phyloP scores from a whole-genome alignment of 768 basidiomycete species.

The Gymnopilus junonius region DNA sequence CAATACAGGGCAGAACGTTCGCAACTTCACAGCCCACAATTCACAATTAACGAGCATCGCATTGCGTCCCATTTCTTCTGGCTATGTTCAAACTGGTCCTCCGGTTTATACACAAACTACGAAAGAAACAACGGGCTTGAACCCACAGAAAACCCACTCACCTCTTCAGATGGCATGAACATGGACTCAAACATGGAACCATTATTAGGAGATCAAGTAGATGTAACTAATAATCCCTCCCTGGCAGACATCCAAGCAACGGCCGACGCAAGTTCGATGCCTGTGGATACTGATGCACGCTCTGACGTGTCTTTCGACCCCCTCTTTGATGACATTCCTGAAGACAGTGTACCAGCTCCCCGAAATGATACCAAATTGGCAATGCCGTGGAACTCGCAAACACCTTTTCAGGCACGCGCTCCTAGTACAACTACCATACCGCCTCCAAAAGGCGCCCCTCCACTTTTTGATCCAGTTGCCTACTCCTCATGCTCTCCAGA shows the following conservation, averaged over 20 bases:
- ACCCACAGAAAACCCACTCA: background rate
- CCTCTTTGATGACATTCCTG: constrained; percentile 77
- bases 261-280: constrained; percentile 14
- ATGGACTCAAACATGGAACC: constrained; percentile 11
- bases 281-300: constrained; percentile 58
- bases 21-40: constrained; percentile 80
- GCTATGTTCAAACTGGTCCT: constrained; percentile 34
- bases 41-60: constrained; percentile 85
- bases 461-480: constrained; percentile 62
- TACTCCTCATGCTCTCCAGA: constrained; percentile 79
- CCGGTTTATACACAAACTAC: constrained; percentile 15
- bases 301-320: constrained; percentile 88
- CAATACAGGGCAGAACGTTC: constrained; percentile 81
- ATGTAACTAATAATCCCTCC: background rate
- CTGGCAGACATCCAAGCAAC: background rate
- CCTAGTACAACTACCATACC: constrained; percentile 39
- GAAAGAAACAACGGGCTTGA: constrained; percentile 14
- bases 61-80: constrained; percentile 64
- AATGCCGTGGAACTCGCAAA: constrained; percentile 24
- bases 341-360: constrained; percentile 16
- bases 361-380: constrained; percentile 25
- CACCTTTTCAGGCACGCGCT: constrained; percentile 15
- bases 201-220: background rate
- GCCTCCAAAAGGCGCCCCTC: constrained; percentile 77
- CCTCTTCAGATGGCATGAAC: constrained; percentile 14